phyloP scores from a whole-genome alignment of 768 basidiomycete species.

The Panus rudis region DNA sequence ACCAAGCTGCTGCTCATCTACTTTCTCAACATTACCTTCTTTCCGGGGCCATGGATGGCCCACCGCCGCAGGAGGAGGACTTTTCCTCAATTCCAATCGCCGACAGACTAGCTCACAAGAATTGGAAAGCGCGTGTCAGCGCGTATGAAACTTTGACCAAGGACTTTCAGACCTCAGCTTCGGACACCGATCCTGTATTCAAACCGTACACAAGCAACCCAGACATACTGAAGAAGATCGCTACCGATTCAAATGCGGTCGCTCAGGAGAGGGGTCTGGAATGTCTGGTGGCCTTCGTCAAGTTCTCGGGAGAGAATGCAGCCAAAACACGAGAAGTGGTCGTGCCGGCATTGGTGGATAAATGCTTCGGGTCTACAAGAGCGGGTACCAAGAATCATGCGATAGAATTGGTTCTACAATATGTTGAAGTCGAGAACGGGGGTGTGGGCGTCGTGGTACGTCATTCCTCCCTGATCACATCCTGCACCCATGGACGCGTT shows the following conservation, averaged over 20 bases:
- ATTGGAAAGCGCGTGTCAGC: constrained; percentile 97
- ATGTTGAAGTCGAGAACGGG: constrained; percentile 88
- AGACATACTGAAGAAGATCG: constrained; percentile 80
- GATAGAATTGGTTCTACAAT: constrained; percentile 79
- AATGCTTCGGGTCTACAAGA: constrained; percentile 87
- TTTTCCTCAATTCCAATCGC: constrained; percentile 72
- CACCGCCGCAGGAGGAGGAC: constrained; percentile 90
- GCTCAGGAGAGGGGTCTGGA: constrained; percentile 98
- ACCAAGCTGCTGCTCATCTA: too few species aligned
- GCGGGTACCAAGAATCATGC: constrained; percentile 87
- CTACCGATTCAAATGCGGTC: constrained; percentile 87
- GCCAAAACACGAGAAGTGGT: constrained; percentile 76
- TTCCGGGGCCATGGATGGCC: constrained; percentile 67
- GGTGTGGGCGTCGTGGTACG: constrained; percentile 85
- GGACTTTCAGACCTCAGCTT: constrained; percentile 81
- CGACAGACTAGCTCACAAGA: constrained; percentile 88
- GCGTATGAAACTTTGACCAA: constrained; percentile 86
- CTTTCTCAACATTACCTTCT: constrained; percentile 9
- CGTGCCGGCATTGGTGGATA: constrained; percentile 90
- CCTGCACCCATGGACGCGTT: constrained; percentile 17
- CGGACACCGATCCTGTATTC: constrained; percentile 92
- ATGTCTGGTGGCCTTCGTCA: constrained; percentile 76
- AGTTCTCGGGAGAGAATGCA: constrained; percentile 85
- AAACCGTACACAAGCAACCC: constrained; percentile 76
- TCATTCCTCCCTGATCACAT: constrained; percentile 22